phyloP scores from a whole-genome alignment of 2,329 filamentous ascomycete genomes.

The Sphaerostilbella broomeana region DNA sequence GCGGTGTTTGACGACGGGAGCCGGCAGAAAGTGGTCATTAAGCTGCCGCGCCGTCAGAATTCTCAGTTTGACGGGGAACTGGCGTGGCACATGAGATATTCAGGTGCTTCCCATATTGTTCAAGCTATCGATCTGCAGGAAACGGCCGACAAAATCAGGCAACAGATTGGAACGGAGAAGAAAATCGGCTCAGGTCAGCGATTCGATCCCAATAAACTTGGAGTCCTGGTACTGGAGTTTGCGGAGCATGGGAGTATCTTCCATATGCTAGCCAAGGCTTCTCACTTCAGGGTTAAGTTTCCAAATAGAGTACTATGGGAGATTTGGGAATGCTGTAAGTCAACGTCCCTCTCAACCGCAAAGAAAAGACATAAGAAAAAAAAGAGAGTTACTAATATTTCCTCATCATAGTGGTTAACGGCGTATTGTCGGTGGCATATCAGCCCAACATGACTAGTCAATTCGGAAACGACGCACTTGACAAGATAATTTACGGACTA shows the following conservation, averaged over 20 bases:
- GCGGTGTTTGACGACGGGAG: conserved; percentile 11
- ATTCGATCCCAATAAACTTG: conserved; percentile 1
- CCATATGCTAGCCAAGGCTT: conserved; percentile 15
- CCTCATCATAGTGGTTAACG: conserved; percentile 20
- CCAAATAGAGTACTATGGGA: conserved; percentile 22
- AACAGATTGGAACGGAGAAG: conserved; percentile 3
- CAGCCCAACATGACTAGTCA: conserved; percentile 11
- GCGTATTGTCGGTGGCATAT: conserved; percentile 23
- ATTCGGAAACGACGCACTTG: conserved; percentile 3
- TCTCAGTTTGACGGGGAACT: conserved; percentile 16
- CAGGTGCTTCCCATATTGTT: conserved; percentile 22
- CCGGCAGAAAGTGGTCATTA: conserved; percentile 21
- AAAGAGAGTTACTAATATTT: conserved; percentile 8
- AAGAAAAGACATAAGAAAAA: neutral
- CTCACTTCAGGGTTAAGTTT: conserved; percentile 9
- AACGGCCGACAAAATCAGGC: conserved; percentile 11
- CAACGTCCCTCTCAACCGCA: neutral
- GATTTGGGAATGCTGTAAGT: conserved; percentile 26
- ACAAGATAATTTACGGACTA: conserved; percentile 1
- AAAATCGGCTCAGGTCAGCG: neutral
- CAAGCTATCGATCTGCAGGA: conserved; percentile 21
- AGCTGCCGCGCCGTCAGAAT: conserved; percentile 9
- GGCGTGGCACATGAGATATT: conserved; percentile 22
- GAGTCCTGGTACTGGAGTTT: conserved; percentile 23
- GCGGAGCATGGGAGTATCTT: conserved; percentile 20